Percentiles rank a stretch among this genome's conserved stretches.
Evolutionary conservation across 768 basidiomycete species (phyloP).

Genomic region (Paxillus ammoniavirescens): DNA sequence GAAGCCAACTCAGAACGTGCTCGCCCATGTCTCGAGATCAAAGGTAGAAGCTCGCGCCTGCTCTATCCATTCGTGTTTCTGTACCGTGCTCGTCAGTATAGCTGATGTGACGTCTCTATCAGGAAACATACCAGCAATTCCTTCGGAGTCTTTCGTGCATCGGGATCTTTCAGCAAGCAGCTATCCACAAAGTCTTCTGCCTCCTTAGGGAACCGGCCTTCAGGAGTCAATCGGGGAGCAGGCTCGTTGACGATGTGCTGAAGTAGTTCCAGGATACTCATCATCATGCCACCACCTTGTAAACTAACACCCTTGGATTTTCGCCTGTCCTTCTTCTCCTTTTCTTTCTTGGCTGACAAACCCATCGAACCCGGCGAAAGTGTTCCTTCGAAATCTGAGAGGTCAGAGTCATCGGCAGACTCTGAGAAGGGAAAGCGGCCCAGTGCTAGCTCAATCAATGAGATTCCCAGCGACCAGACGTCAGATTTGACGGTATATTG

Average conservation of each 20-base stretch:
- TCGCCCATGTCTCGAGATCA: slow-evolving; percentile 81
- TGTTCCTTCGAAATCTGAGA: slow-evolving; percentile 78
- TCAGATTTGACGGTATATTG: slow-evolving; percentile 99
- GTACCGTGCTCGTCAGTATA: slow-evolving; percentile 9
- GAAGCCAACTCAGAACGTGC: slow-evolving; percentile 52
- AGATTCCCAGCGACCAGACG: slow-evolving; percentile 98
- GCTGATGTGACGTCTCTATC: neutral
- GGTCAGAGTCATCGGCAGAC: slow-evolving; percentile 72
- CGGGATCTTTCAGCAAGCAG: slow-evolving; percentile 90
- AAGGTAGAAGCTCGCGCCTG: slow-evolving; percentile 56
- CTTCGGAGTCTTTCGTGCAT: slow-evolving; percentile 79
- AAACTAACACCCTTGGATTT: slow-evolving; percentile 92
- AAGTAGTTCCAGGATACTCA: slow-evolving; percentile 94
- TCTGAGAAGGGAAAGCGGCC: slow-evolving; percentile 97
- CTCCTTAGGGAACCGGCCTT: slow-evolving; percentile 68
- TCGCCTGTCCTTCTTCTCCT: slow-evolving; percentile 66
- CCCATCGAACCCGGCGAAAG: slow-evolving; percentile 65
- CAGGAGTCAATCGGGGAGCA: slow-evolving; percentile 80
- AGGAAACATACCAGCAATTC: slow-evolving; percentile 62
- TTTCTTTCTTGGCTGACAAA: slow-evolving; percentile 38
- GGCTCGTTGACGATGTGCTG: slow-evolving; percentile 99
- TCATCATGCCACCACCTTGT: slow-evolving; percentile 94
- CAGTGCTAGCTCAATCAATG: slow-evolving; percentile 93
- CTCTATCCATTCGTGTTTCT: slow-evolving; percentile 79
- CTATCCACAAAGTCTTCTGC: slow-evolving; percentile 86